A percentile compares a stretch with the other conserved stretches of the same genome.
Conservation (phyloP, 192 early-diverging fungal genomes). For the Backusella macrospora region DNA sequence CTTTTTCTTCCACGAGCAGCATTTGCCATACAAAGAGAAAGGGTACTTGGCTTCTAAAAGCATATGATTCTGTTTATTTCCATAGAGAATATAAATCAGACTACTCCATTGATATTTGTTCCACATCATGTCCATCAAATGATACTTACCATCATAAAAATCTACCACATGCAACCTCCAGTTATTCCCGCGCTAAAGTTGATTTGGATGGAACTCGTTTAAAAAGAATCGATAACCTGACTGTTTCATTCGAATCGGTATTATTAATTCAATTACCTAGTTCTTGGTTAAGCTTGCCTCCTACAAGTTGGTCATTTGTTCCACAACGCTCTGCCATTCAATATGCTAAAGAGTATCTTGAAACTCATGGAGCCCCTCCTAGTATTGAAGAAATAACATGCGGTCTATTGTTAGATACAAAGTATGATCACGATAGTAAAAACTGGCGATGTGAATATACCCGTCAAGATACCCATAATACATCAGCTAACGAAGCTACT, state of each 20-base stretch:
- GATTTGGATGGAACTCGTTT: conserved; percentile 32
- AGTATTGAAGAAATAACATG: conserved; percentile 22
- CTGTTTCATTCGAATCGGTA: conserved; percentile 41
- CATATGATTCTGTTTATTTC: conserved; percentile 26
- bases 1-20: background rate
- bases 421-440: conserved; percentile 29
- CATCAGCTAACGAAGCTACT: background rate
- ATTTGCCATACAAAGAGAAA: conserved; percentile 46
- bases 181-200: conserved; percentile 18
- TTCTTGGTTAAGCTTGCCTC: conserved; percentile 2
- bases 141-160: conserved; percentile 26
- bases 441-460: conserved; percentile 41
- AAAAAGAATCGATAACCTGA: background rate
- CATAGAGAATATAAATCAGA: conserved; percentile 21
- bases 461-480: conserved; percentile 3
- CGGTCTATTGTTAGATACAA: conserved; percentile 2
- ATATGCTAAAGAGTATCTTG: conserved; percentile 12
- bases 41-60: conserved; percentile 42
- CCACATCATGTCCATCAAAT: conserved; percentile 24
- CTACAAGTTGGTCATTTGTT: background rate
- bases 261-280: conserved; percentile 32
- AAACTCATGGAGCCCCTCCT: conserved; percentile 31
- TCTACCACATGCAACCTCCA: conserved; percentile 26
- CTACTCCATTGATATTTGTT: conserved; percentile 15
- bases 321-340: background rate